A percentile compares a stretch with the other conserved stretches of the same genome.
Conservation (phyloP, 306 rosid genomes). For the Dalbergia cultrata region DNA sequence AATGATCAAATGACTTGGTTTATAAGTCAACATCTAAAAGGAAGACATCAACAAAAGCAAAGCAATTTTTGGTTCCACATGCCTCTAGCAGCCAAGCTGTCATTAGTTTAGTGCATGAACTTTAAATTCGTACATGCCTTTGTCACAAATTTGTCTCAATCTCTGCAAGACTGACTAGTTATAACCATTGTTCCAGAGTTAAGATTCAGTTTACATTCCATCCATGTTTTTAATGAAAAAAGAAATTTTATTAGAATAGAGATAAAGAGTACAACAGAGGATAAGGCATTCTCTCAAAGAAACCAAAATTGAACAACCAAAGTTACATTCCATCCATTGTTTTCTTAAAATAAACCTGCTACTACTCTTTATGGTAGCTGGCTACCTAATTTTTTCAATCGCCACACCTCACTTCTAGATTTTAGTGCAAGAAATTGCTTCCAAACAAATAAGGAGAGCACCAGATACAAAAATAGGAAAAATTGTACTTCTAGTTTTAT, state of each 20-base stretch:
- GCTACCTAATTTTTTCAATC: slow-evolving; percentile 12
- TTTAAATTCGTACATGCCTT: slow-evolving; percentile 1
- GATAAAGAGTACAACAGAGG: not conserved
- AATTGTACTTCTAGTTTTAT: too few species aligned
- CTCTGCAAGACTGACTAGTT: not conserved
- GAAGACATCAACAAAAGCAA: not conserved
- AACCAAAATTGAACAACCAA: not conserved
- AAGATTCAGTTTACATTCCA: slow-evolving; percentile 30
- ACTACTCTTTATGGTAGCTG: not conserved
- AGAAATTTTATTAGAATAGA: not conserved
- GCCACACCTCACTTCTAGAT: not conserved
- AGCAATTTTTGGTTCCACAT: slow-evolving; percentile 10
- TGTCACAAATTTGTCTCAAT: slow-evolving; percentile 22
- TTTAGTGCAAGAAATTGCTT: slow-evolving; percentile 19
- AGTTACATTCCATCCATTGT: not conserved
- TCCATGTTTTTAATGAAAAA: too few species aligned
- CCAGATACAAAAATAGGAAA: slow-evolving; percentile 1
- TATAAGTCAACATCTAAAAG: slow-evolving; percentile 18
- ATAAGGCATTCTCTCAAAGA: not conserved
- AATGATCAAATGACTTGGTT: slow-evolving; percentile 19
- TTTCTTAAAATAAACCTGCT: slow-evolving; percentile 6
- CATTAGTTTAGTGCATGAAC: not conserved
- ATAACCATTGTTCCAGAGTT: slow-evolving; percentile 20
- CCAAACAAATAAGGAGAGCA: slow-evolving; percentile 10
- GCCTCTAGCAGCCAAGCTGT: slow-evolving; percentile 7